A percentile compares a stretch with the other conserved stretches of the same genome.
These are phyloP conservation scores for Lobulomyces angularis DNA, from an alignment of 192 early-diverging fungal genomes.

Conservation along the genomic window DNA sequence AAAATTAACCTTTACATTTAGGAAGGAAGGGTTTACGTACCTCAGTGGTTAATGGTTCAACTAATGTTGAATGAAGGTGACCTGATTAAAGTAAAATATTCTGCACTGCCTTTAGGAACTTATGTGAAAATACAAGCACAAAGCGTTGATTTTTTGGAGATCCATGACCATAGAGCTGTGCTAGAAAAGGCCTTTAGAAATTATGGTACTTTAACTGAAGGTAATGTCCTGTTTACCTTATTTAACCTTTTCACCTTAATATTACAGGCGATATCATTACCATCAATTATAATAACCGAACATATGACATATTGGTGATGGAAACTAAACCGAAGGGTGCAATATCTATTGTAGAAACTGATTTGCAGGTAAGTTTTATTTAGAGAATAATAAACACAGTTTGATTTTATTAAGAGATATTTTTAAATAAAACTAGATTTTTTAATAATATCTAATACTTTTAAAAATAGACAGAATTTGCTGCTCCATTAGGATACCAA, in stretches of 20 bases:
- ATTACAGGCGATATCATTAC: constrained; percentile 84
- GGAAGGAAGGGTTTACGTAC: constrained; percentile 88
- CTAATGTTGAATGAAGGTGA: constrained; percentile 63
- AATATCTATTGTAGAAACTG: constrained; percentile 92
- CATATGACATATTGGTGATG: constrained; percentile 80
- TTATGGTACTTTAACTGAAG: constrained; percentile 83
- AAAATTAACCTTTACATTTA: too few relatives aligned
- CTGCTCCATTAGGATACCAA: constrained; percentile 86
- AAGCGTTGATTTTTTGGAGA: constrained; percentile 88
- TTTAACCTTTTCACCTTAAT: too few relatives aligned
- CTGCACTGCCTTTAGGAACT: constrained; percentile 61
- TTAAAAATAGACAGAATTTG: constrained; percentile 68
- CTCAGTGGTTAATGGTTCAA: constrained; percentile 93
- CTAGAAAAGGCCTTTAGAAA: constrained; percentile 86
- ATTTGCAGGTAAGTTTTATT: constrained; percentile 60
- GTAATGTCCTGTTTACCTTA: too few relatives aligned
- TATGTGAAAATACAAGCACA: constrained; percentile 98
- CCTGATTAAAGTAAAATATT: constrained; percentile 66
- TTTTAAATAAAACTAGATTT: not conserved
- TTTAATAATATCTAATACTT: not conserved
- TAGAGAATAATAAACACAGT: not conserved
- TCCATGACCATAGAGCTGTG: constrained; percentile 91
- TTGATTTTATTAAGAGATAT: not conserved
- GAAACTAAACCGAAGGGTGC: constrained; percentile 63
- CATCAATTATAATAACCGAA: constrained; percentile 78